Evolutionary conservation across 2,329 filamentous ascomycete genomes (phyloP).

Genomic region (Botrytis byssoidea): DNA sequence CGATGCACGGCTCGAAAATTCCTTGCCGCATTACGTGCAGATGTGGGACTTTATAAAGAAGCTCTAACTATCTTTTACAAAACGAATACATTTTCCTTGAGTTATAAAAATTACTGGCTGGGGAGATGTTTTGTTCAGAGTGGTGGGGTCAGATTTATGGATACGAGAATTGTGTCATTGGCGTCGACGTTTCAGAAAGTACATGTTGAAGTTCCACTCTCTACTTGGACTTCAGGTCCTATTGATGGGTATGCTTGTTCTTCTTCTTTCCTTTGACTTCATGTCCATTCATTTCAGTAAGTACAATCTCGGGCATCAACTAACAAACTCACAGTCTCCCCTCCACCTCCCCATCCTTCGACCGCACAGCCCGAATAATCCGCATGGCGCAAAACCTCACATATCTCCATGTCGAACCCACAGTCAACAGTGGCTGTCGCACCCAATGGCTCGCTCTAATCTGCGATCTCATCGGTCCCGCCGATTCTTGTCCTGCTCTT

Average conservation of each 20-base stretch:
- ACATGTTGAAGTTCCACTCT: not conserved
- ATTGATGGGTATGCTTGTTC: not conserved
- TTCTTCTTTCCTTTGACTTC: not conserved
- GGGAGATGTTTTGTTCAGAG: not conserved
- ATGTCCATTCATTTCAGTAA: too few relatives aligned
- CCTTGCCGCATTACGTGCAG: conserved; percentile 1
- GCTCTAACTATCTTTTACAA: conserved; percentile 8
- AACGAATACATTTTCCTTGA: conserved; percentile 1
- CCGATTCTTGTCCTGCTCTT: not conserved
- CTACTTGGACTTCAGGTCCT: not conserved
- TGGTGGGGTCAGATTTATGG: not conserved
- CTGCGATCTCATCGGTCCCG: not conserved
- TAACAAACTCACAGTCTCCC: not conserved
- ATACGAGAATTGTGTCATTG: not conserved
- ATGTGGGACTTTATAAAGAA: conserved; percentile 3
- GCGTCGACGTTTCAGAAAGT: not conserved
- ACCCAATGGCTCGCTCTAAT: not conserved
- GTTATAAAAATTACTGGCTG: not conserved
- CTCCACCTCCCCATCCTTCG: not conserved
- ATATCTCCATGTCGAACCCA: not conserved
- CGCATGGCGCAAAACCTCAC: conserved; percentile 8
- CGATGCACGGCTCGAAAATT: not conserved
- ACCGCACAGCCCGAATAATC: not conserved
- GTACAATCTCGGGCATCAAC: not conserved
- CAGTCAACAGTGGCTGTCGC: not conserved